Conservation (phyloP, 495 filamentous ascomycete species). For the Neurospora sp. region DNA sequence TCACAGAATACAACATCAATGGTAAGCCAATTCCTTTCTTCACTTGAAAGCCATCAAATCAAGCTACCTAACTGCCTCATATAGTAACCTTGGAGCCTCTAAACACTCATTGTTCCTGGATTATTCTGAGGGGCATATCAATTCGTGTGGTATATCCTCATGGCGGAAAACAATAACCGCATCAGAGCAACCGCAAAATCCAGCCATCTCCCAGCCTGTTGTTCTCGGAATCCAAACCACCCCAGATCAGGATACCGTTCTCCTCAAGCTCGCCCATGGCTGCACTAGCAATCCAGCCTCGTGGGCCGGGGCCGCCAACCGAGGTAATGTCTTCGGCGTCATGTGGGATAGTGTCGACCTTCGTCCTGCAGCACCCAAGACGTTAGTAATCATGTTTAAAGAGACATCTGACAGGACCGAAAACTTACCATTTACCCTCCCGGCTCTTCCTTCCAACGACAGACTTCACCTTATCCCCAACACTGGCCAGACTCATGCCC, state of each 20-base stretch:
- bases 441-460: slow-evolving; percentile 40
- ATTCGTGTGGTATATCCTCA: neutral
- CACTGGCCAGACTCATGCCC: slow-evolving; percentile 38
- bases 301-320: slow-evolving; percentile 28
- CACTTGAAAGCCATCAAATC: neutral
- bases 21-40: neutral
- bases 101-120: neutral
- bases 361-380: slow-evolving; percentile 4
- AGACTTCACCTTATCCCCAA: slow-evolving; percentile 45
- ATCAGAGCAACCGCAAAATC: slow-evolving; percentile 34
- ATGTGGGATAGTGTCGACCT: slow-evolving; percentile 28
- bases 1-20: neutral
- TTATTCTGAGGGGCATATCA: neutral
- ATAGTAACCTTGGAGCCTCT: neutral
- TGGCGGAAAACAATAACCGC: slow-evolving; percentile 10
- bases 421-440: slow-evolving; percentile 38
- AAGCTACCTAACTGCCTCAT: neutral
- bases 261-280: slow-evolving; percentile 39
- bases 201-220: slow-evolving; percentile 42
- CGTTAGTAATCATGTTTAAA: neutral
- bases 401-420: neutral
- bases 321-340: slow-evolving; percentile 36
- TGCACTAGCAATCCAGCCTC: slow-evolving; percentile 40
- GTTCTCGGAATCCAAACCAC: slow-evolving; percentile 36
- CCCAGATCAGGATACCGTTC: slow-evolving; percentile 41